A percentile compares a stretch with the other conserved stretches of the same genome.
Conservation (phyloP, 768 basidiomycete genomes). For the Coprinellus micaceus region DNA sequence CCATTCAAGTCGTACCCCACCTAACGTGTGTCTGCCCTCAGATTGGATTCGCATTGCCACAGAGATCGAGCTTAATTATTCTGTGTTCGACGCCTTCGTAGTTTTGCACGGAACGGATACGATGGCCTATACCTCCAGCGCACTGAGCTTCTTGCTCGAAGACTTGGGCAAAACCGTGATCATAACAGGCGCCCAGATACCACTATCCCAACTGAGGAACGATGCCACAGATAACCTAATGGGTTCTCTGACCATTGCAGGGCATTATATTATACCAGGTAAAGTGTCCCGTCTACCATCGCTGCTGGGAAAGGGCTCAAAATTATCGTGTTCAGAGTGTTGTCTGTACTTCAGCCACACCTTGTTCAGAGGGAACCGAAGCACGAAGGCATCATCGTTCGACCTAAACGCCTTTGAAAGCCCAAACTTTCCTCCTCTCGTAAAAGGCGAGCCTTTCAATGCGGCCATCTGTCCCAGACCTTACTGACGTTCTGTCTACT, state of each 20-base stretch:
- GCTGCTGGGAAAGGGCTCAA: background rate
- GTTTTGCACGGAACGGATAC: conserved; percentile 90
- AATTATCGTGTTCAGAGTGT: conserved; percentile 50
- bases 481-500: conserved; percentile 8
- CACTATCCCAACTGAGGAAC: conserved; percentile 85
- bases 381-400: conserved; percentile 77
- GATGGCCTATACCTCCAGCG: conserved; percentile 87
- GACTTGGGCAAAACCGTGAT: conserved; percentile 92
- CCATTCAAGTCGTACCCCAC: background rate
- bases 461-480: too few relatives aligned
- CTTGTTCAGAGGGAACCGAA: conserved; percentile 81
- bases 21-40: conserved; percentile 20
- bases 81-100: conserved; percentile 83
- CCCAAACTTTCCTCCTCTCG: conserved; percentile 79
- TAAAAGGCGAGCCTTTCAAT: conserved; percentile 57
- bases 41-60: conserved; percentile 90
- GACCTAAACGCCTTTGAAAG: conserved; percentile 82
- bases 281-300: conserved; percentile 4
- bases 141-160: conserved; percentile 86
- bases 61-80: conserved; percentile 91
- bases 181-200: conserved; percentile 90
- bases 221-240: conserved; percentile 93
- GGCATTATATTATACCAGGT: conserved; percentile 91
- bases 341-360: conserved; percentile 89
- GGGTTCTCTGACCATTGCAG: conserved; percentile 84